These are phyloP conservation scores for Myrica gale DNA, from an alignment of 306 rosid genomes.

Conservation along the genomic window DNA sequence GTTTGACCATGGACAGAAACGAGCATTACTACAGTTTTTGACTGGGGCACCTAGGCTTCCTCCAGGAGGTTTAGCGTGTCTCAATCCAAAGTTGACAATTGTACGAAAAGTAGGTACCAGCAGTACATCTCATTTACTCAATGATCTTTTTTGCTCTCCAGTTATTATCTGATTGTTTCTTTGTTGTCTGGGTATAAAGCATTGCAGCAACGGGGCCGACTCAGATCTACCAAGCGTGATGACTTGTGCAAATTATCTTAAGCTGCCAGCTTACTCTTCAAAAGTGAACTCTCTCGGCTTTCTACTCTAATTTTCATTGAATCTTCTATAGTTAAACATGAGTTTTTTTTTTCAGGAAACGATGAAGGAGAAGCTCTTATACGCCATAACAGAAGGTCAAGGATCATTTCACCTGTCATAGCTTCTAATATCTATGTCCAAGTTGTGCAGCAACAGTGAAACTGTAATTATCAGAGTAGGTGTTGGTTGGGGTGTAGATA, in stretches of 20 bases:
- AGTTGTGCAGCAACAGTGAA: conserved; percentile 37
- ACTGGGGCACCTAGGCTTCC: conserved; percentile 98
- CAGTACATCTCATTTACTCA: neutral
- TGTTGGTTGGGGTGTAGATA: conserved; percentile 48
- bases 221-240: conserved; percentile 93
- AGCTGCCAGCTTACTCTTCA: conserved; percentile 92
- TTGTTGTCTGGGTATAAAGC: conserved; percentile 46
- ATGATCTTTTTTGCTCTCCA: neutral
- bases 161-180: conserved; percentile 17
- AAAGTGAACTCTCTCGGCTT: conserved; percentile 47
- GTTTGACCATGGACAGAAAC: conserved; percentile 57
- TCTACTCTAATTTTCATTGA: neutral
- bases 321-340: neutral
- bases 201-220: conserved; percentile 62
- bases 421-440: conserved; percentile 22
- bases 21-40: conserved; percentile 96
- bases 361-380: conserved; percentile 87
- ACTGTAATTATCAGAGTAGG: conserved; percentile 67
- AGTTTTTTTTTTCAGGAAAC: conserved; percentile 54
- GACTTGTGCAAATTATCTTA: conserved; percentile 98
- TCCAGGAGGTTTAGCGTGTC: conserved; percentile 95
- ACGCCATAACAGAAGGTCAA: conserved; percentile 94
- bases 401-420: conserved; percentile 98
- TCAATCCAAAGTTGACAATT: conserved; percentile 88
- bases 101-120: conserved; percentile 70